A percentile compares a stretch with the other conserved stretches of the same genome.
These are phyloP conservation scores for Blastobotrys aristatus DNA, from an alignment of 1,139 yeast genomes.

Conservation along the genomic window DNA sequence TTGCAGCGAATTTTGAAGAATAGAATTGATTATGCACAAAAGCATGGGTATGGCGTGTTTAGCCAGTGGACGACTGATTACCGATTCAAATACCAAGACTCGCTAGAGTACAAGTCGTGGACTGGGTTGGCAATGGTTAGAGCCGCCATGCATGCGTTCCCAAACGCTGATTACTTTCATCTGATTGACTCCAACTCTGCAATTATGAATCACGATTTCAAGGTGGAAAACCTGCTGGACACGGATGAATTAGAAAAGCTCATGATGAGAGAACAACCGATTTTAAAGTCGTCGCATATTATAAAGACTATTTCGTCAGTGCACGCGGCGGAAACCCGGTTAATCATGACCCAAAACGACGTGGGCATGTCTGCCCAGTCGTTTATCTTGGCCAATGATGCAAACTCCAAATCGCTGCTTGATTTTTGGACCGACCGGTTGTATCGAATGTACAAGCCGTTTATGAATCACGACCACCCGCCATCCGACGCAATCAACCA, in stretches of 20 bases:
- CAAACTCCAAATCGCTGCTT: conserved; percentile 57
- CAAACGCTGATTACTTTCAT: conserved; percentile 80
- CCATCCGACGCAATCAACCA: conserved; percentile 66
- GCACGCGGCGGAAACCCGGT: conserved; percentile 47
- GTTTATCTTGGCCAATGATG: conserved; percentile 61
- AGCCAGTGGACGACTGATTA: conserved; percentile 77
- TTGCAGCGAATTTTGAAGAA: conserved; percentile 68
- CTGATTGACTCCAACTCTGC: conserved; percentile 60
- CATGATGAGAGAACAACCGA: conserved; percentile 60
- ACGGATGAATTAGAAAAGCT: conserved; percentile 51
- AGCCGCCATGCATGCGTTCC: conserved; percentile 85
- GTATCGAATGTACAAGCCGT: conserved; percentile 58
- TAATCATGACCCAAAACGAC: conserved; percentile 64
- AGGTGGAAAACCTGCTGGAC: conserved; percentile 48
- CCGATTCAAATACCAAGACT: conserved; percentile 15
- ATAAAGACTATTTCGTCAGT: conserved; percentile 65
- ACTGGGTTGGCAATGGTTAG: conserved; percentile 54
- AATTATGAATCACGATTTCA: conserved; percentile 59
- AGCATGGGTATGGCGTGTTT: conserved; percentile 69
- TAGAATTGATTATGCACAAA: conserved; percentile 76
- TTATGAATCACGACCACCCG: conserved; percentile 38
- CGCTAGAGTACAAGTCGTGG: conserved; percentile 43
- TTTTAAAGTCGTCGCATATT: conserved; percentile 61
- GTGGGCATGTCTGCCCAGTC: conserved; percentile 59
- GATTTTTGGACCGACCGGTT: conserved; percentile 75